Evolutionary conservation across 2,329 filamentous ascomycete species (phyloP), one percentile per base, ranked within the genome.

Genomic region (Bretziella fagacearum): DNA sequence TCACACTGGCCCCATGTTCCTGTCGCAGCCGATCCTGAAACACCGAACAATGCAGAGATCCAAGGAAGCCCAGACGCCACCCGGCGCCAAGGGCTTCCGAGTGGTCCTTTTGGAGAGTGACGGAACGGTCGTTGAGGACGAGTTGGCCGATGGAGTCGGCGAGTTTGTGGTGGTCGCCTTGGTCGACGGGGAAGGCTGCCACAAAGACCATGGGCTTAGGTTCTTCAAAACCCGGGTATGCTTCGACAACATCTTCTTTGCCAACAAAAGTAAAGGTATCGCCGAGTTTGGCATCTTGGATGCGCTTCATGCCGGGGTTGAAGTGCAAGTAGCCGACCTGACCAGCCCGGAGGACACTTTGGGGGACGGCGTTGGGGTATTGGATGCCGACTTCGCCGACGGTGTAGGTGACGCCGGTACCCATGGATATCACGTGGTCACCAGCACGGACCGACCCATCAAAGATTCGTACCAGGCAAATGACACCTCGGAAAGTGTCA

Each of bases 201-300:
- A 98, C 91, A 55, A 98, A 98, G 3, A 98, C 91, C 91, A 98
- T 98, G 4, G 87, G 82, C 61, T 98, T 93, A 1, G 91, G 89
- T 61, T 98, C 91, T 59, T 94, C 89, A 52, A 98, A 98, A 2
- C 89, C 91, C 0, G 86, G 85, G 46, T 87, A 79, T 10, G 84
- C 78, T 60, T 87, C 71, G 2, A 98, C 86, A 1, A 71, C 57
- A 50, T 76, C 74, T 63, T 94, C 84, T 18, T 68, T 77, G 2
- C 84, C 86, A 2, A 86, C 72, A 1, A 74, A 82, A 1, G 91
- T 96, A 56, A 86, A 94, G 0, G 91, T 98, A 57, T 98, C 91
- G 44, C 91, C 91, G 23, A 96, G 80, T 62, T 95, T 93, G 43
- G 91, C 89, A 58, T 98, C 91, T 59, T 93, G 81, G 49, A 87